Evolutionary conservation across 495 filamentous ascomycete species (phyloP), one percentile per base, ranked within the genome.

Genomic region (Penicillium goetzii): DNA sequence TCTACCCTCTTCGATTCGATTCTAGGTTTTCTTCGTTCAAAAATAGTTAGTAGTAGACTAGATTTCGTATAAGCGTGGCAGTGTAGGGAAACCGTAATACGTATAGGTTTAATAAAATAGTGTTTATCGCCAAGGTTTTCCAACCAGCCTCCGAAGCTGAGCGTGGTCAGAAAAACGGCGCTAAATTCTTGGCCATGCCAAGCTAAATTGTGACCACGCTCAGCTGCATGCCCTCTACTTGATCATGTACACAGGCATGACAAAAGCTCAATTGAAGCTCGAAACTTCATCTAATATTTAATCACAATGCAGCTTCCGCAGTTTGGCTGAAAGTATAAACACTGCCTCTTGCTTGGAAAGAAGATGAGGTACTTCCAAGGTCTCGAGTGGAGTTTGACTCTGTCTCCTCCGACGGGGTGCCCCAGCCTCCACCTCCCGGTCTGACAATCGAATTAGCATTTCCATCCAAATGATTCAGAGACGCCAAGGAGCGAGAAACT

Each of bases 351-450:
- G 61, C 36, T n/a, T 70, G 45, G 57, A 67, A 67, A 33, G 21
- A 67, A 33, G 21, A 25, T 10, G 62, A 36, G 12, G 14, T 28
- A 40, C 17, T 57, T 21, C 41, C 38, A 33, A 34, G 36, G 10
- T 15, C 17, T 11, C 33, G 30, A 3, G 57, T 23, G 26, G 34
- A 40, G 21, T 47, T 61, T 23, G 55, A 4, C 7, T 38, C 52
- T 10, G 21, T 17, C n/a, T 59, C 61, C n/a, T 62, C 54, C 15
- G 55, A 63, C 15, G 43, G 45, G 1, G 32, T 47, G n/a, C 65
- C 68, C 65, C 68, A 71, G 36, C 65, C 65, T 52, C 68, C 68
- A 66, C 68, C 65, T 38, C 68, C 65, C n/a, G 68, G 68, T 47
- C 68, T 71, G 26, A 43, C 6, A 2, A 45, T 17, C 49, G 34